These are phyloP conservation scores for Lactarius sanguifluus DNA, from an alignment of 768 basidiomycete species.

Conservation along the genomic window DNA sequence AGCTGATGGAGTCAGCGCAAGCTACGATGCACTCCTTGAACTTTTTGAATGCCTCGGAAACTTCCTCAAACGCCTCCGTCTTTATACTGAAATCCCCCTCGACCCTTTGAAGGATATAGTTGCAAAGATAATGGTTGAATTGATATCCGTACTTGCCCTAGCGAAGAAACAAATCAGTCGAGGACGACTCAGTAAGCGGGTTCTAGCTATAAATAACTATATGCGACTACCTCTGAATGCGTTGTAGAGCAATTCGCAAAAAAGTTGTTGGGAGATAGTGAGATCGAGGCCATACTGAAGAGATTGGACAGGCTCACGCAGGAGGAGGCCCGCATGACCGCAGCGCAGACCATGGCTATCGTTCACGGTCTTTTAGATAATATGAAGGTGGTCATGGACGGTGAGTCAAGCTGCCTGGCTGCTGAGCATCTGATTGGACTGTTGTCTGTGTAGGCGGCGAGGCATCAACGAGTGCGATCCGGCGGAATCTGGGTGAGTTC, in stretches of 20 bases:
- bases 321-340: conserved; percentile 13
- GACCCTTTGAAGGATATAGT: conserved; percentile 4
- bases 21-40: conserved; percentile 18
- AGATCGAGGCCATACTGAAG: conserved; percentile 2
- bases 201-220: not conserved
- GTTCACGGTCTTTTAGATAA: conserved; percentile 14
- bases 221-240: not conserved
- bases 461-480: no score
- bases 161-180: conserved; percentile 10
- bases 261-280: not conserved
- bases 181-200: conserved; percentile 10
- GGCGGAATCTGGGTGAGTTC: no score
- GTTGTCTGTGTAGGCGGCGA: no score
- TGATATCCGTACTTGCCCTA: conserved; percentile 8
- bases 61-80: conserved; percentile 7
- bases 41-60: not conserved
- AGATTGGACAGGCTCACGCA: conserved; percentile 18
- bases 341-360: conserved; percentile 1
- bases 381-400: conserved; percentile 14
- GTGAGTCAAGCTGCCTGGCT: not conserved
- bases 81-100: not conserved
- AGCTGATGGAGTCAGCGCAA: conserved; percentile 6
- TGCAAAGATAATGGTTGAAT: conserved; percentile 10
- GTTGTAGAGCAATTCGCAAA: conserved; percentile 11
- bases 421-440: not conserved